A percentile compares a stretch with the other conserved stretches of the same genome.
Conservation (phyloP, 2,329 filamentous ascomycete genomes). For the Xylaria sp. region DNA sequence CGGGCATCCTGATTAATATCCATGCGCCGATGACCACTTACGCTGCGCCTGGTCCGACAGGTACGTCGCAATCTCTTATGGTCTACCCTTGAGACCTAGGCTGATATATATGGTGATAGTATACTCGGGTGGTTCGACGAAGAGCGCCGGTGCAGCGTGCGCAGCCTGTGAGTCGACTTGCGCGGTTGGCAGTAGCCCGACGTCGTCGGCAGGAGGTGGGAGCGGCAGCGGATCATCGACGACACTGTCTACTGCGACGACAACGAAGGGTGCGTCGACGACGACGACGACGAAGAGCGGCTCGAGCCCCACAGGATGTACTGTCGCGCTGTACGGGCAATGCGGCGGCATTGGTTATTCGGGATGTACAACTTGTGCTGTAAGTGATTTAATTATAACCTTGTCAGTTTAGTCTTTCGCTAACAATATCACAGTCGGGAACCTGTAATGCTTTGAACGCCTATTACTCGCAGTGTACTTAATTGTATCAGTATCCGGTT, state of each 20-base stretch:
- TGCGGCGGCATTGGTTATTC: slow-evolving; percentile 45
- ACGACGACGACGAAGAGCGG: slow-evolving; percentile 20
- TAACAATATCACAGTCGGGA: slow-evolving; percentile 40
- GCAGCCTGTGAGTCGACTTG: slow-evolving; percentile 46
- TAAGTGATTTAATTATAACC: slow-evolving; percentile 33
- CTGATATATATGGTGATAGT: slow-evolving; percentile 28
- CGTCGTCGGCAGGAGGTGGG: slow-evolving; percentile 34
- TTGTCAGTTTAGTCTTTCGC: neutral
- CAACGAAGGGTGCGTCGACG: slow-evolving; percentile 16
- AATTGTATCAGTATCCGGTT: neutral
- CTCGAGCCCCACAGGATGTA: slow-evolving; percentile 39
- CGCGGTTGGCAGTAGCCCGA: slow-evolving; percentile 35
- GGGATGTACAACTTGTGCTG: slow-evolving; percentile 44
- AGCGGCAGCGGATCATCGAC: slow-evolving; percentile 18
- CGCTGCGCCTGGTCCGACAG: slow-evolving; percentile 47
- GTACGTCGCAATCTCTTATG: slow-evolving; percentile 24
- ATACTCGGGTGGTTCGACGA: slow-evolving; percentile 42
- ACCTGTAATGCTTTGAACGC: slow-evolving; percentile 44
- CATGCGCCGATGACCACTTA: slow-evolving; percentile 47
- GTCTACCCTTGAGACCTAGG: neutral
- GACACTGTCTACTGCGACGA: slow-evolving; percentile 16
- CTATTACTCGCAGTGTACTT: slow-evolving; percentile 46
- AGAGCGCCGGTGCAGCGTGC: slow-evolving; percentile 44
- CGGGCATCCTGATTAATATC: slow-evolving; percentile 50
- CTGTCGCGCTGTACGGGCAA: slow-evolving; percentile 42